Conservation (phyloP, 768 basidiomycete genomes). For the Kwoniella mangroviensis region DNA sequence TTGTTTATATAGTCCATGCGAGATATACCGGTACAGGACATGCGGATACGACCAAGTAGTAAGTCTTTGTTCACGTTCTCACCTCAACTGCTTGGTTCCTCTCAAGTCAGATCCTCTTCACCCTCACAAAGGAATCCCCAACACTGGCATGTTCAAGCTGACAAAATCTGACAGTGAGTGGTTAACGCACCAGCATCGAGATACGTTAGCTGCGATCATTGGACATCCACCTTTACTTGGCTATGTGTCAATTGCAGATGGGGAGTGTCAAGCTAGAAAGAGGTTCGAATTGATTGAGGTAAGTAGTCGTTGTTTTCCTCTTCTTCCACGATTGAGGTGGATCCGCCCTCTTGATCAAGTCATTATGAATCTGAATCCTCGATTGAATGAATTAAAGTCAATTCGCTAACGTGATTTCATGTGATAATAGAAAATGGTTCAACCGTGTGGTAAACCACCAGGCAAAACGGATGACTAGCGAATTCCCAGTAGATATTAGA, state of each 20-base stretch:
- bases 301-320: conserved; percentile 25
- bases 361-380: no score
- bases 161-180: conserved; percentile 74
- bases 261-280: conserved; percentile 83
- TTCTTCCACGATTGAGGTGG: no score
- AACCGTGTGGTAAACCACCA: conserved; percentile 91
- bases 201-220: conserved; percentile 89
- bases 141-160: not conserved
- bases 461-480: conserved; percentile 73
- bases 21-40: conserved; percentile 97
- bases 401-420: not conserved
- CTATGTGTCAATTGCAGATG: conserved; percentile 90
- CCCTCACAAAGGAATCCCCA: not conserved
- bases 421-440: conserved; percentile 76
- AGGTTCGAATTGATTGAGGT: conserved; percentile 98
- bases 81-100: no score
- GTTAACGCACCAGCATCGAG: conserved; percentile 96
- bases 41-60: conserved; percentile 96
- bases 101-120: not conserved
- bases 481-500: not conserved
- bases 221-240: conserved; percentile 85
- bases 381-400: no score
- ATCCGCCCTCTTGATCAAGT: no score
- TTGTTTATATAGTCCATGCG: conserved; percentile 73
- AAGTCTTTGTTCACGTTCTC: conserved; percentile 53